Conservation (phyloP, 306 rosid genomes). For the Echinosophora koreensis region DNA sequence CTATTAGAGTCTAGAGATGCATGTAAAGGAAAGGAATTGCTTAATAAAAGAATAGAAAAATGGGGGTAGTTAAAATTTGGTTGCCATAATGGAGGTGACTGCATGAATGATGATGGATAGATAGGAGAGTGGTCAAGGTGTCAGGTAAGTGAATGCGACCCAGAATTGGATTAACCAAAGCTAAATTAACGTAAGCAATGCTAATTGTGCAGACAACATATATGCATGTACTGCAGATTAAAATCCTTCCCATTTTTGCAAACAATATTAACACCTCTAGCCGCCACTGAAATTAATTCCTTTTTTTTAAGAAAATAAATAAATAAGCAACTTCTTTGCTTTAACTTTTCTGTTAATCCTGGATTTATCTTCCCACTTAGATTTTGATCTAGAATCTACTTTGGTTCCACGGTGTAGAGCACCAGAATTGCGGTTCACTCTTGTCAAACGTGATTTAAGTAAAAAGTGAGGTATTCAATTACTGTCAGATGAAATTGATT, state of each 20-base stretch:
- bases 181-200: conserved; percentile 32
- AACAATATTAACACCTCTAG: neutral
- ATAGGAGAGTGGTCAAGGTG: conserved; percentile 32
- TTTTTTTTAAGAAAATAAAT: too few species aligned
- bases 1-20: neutral
- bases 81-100: conserved; percentile 21
- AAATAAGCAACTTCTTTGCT: too few species aligned
- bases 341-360: too few species aligned
- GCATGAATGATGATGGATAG: conserved; percentile 22
- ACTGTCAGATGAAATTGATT: too few species aligned
- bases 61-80: conserved; percentile 37
- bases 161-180: conserved; percentile 35
- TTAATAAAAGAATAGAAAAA: neutral
- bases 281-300: neutral
- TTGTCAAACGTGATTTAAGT: too few species aligned
- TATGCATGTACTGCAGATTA: neutral
- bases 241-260: conserved; percentile 12
- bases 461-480: too few species aligned
- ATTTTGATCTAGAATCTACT: too few species aligned
- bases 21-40: neutral
- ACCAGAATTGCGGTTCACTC: too few species aligned
- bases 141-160: conserved; percentile 41
- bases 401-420: too few species aligned
- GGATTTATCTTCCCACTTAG: too few species aligned
- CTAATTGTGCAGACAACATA: neutral